These are phyloP conservation scores for Neonectria ditissima DNA, from an alignment of 2,329 filamentous ascomycete species.

Conservation along the genomic window DNA sequence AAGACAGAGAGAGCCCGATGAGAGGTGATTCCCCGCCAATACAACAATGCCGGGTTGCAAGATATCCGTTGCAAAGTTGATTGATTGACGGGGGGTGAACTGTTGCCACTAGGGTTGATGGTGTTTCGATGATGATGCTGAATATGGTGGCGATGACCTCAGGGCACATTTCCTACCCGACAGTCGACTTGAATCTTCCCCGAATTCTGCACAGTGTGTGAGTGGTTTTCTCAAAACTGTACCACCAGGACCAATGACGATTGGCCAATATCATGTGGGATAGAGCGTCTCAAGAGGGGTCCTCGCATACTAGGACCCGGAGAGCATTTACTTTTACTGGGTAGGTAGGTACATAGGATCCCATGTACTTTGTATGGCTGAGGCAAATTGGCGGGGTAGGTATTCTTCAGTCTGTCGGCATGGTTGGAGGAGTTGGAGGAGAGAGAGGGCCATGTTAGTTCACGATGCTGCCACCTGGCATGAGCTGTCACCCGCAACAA, in stretches of 20 bases:
- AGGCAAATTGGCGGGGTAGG: conserved; percentile 14
- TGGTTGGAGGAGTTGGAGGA: conserved; percentile 25
- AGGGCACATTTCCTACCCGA: background rate
- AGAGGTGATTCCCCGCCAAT: background rate
- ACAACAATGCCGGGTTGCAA: background rate
- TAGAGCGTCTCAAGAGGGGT: background rate
- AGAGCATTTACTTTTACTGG: background rate
- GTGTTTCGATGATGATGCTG: conserved; percentile 2
- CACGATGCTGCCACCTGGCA: background rate
- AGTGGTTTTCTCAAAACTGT: background rate
- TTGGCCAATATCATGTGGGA: conserved; percentile 5
- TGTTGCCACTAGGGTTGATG: background rate
- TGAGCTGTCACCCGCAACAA: background rate
- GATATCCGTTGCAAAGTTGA: background rate
- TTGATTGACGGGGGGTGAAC: background rate
- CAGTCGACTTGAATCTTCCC: background rate
- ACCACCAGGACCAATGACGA: background rate
- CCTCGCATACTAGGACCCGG: background rate
- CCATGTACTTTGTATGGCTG: conserved; percentile 7
- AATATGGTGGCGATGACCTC: background rate
- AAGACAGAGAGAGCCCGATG: background rate
- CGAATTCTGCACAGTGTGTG: background rate
- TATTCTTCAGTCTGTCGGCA: conserved; percentile 20
- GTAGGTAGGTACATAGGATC: too few relatives aligned
- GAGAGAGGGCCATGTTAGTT: background rate